These are phyloP conservation scores for Ambrosiella xylebori DNA, from an alignment of 2,329 filamentous ascomycete species.

Conservation along the genomic window DNA sequence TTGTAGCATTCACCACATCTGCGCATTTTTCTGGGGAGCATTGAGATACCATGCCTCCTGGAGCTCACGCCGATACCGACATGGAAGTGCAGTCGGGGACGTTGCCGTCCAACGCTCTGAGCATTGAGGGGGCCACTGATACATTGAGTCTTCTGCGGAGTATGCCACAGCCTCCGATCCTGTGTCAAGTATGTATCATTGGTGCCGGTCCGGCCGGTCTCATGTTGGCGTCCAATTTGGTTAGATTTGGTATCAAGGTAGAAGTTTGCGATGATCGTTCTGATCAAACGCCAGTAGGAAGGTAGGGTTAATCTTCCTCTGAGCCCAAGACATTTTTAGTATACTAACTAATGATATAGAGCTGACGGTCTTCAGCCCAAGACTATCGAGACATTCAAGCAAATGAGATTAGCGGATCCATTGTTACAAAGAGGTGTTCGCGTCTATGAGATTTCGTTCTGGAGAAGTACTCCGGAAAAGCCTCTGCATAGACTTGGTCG, in stretches of 20 bases:
- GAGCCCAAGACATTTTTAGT: background rate
- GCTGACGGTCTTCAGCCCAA: conserved; percentile 64
- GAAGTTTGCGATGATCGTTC: conserved; percentile 51
- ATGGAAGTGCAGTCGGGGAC: conserved; percentile 18
- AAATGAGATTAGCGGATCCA: conserved; percentile 54
- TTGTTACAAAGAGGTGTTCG: conserved; percentile 49
- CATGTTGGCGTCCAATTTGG: conserved; percentile 38
- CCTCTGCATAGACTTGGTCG: conserved; percentile 43
- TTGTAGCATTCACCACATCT: background rate
- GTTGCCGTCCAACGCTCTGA: conserved; percentile 17
- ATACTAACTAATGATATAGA: conserved; percentile 19
- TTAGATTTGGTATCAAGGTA: conserved; percentile 47
- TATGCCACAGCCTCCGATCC: conserved; percentile 28
- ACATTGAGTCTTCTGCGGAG: conserved; percentile 32
- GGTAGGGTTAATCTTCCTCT: conserved; percentile 18
- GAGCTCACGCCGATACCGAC: conserved; percentile 21
- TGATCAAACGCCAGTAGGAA: conserved; percentile 49
- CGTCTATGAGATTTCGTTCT: conserved; percentile 61
- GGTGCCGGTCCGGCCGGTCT: conserved; percentile 39
- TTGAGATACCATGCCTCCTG: conserved; percentile 20
- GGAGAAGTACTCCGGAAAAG: conserved; percentile 36
- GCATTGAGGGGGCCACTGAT: conserved; percentile 24
- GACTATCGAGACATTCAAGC: conserved; percentile 59
- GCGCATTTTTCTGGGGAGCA: no score
- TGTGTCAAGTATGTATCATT: conserved; percentile 33